These are phyloP conservation scores for Fennellomyces sp. DNA, from an alignment of 371 early-diverging fungal species.

Conservation along the genomic window DNA sequence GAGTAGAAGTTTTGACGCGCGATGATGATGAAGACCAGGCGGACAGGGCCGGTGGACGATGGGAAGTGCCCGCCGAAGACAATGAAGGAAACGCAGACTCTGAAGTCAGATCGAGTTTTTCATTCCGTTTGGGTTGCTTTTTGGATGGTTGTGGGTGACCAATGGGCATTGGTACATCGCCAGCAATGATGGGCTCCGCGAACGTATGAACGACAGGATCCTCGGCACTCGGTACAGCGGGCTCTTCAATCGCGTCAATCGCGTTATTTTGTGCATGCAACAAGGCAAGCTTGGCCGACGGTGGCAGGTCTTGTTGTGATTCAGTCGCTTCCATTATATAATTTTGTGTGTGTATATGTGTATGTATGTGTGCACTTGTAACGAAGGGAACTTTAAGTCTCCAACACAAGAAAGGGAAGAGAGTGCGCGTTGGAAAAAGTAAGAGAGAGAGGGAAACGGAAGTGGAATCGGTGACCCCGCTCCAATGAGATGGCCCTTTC, in stretches of 20 bases:
- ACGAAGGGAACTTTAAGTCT: neutral
- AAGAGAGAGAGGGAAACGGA: neutral
- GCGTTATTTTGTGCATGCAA: conserved; percentile 39
- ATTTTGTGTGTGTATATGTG: too few species aligned
- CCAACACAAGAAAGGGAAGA: neutral
- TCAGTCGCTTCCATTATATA: neutral
- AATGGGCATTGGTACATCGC: conserved; percentile 48
- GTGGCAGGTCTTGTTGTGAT: conserved; percentile 25
- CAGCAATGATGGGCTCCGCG: conserved; percentile 50
- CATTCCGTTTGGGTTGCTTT: conserved; percentile 11
- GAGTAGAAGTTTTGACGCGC: conserved; percentile 49
- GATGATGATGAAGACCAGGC: conserved; percentile 55
- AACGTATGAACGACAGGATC: conserved; percentile 48
- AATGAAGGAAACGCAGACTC: conserved; percentile 75
- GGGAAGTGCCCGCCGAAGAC: conserved; percentile 50
- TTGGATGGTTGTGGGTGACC: conserved; percentile 27
- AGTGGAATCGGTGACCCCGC: neutral
- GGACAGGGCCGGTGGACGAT: conserved; percentile 43
- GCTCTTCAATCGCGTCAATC: conserved; percentile 25
- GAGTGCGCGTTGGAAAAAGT: neutral
- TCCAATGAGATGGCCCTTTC: neutral
- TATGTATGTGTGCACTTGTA: too few species aligned
- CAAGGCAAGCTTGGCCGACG: conserved; percentile 51
- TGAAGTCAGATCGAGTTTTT: conserved; percentile 59
- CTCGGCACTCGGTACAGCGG: conserved; percentile 43